Evolutionary conservation across 441 rosid species (phyloP), one percentile per base, ranked within the genome.

Genomic region (Pelargonium cotyledonis): DNA sequence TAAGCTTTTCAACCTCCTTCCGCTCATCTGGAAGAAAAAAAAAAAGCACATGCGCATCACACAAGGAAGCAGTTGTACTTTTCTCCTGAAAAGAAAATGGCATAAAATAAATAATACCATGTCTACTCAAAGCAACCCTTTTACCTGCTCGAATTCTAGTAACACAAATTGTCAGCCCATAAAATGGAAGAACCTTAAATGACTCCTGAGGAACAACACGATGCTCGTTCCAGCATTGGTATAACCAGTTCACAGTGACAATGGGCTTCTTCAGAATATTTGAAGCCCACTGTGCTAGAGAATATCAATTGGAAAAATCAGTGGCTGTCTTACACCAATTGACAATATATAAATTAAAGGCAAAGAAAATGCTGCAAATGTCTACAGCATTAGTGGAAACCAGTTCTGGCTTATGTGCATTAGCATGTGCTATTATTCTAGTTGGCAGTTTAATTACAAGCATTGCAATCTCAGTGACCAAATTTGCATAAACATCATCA

Each of bases 121-220:
- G 2, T 66, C 15, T 7, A 14, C 55, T 66, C 12, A 9, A 14
- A 65, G 21, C 19, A 44, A 69, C 57, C 46, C 75, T 76, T 26
- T 61, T 76, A 92, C 98, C 98, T 89, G 92, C 83, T 62, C 84
- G 81, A 75, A 89, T 78, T 83, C 84, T 80, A 38, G 99, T 87
- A 70, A 95, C 96, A 67, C 87, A 85, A 67, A 95, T 88, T 63
- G 80, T 82, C 79, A 95, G 80, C 75, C 99, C 99, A 72, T 82
- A 80, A 80, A 95, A 95, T 26, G 99, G 95, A 79, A 84, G 98
- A 86, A 92, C 88, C 82, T 84, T 86, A 80, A 80, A 87, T 15
- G 88, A 74, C 73, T 90, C 98, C 75, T 86, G 97, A 71, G 99
- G 91, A 78, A 95, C 98, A 79, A 92, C 85, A 65, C 96, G 99